Base-by-base conservation (phyloP, 2,329 filamentous ascomycete species). In the Seiridium cupressi region DNA sequence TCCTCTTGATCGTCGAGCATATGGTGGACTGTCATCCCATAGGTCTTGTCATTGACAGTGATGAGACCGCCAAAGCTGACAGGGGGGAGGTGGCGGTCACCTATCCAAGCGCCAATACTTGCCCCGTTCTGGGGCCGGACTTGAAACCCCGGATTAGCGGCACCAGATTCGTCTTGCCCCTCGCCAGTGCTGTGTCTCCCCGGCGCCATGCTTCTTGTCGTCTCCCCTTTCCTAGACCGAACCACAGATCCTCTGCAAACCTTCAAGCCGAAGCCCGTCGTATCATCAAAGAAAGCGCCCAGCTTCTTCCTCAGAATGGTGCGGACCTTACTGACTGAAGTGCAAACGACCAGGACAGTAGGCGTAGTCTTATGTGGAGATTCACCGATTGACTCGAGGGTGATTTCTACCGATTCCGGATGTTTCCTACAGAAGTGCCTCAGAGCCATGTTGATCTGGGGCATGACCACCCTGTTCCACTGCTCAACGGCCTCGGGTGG, bases 11-110 rank as follows among this genome's bases (percentile, higher is more conserved):
- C 84, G 79, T 97, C 94, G 2, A 98, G 85, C 87, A 98, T 94
- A 73, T 98, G 94, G 70, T 98, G 94, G 0, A 98, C 94, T 31
- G 92, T 97, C 91, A 98, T 95, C 10, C 94, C 94, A 69, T 93
- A 95, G 0, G 91, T 86, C 72, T 90, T 88, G 59, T 90, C 87
- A 70, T 98, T 93, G 1, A 98, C 87, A 38, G 95, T 78, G 46
- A 98, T 87, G 3, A 97, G 83, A 7, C 94, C 94, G 10, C 94
- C 94, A 66, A 96, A 93, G 38, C 92, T 96, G 3, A 96, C 94
- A 2, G 94, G 92, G 5, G 93, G 93, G 3, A 97, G 80, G 70
- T 97, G 94, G 49, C 91, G 88, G 64, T 93, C 87, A 60, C 91
- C 90, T 55, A 91, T 88, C 81, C 92, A 97, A 0, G 93, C 93